These are phyloP conservation scores for Aspergillus sp. DNA, from an alignment of 2,329 filamentous ascomycete genomes.

Conservation along the genomic window DNA sequence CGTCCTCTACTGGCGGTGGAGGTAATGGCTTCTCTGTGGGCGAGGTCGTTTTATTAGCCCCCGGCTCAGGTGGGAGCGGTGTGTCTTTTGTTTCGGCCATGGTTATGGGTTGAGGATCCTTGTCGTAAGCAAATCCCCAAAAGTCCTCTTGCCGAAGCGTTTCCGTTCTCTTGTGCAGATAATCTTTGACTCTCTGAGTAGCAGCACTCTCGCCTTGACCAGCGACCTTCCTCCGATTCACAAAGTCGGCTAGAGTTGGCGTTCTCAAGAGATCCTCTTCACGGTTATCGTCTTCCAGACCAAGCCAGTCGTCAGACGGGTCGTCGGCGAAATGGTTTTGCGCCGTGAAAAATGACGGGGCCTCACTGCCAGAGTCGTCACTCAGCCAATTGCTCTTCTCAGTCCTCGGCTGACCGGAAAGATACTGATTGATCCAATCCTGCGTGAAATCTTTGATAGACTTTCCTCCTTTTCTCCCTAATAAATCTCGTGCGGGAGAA, in stretches of 20 bases:
- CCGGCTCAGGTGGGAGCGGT: conserved; percentile 14
- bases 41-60: conserved; percentile 15
- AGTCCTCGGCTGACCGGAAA: conserved; percentile 63
- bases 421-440: conserved; percentile 81
- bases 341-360: conserved; percentile 55
- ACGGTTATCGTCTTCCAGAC: conserved; percentile 33
- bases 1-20: conserved; percentile 24
- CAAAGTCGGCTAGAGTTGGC: conserved; percentile 34
- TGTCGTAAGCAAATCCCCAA: conserved; percentile 42
- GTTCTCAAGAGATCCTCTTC: conserved; percentile 37
- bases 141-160: conserved; percentile 42
- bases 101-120: conserved; percentile 26
- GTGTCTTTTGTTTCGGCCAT: conserved; percentile 29
- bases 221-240: conserved; percentile 17
- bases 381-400: conserved; percentile 80
- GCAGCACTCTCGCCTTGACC: conserved; percentile 11
- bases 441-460: conserved; percentile 61
- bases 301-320: conserved; percentile 32
- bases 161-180: conserved; percentile 33
- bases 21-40: conserved; percentile 38
- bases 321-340: conserved; percentile 38
- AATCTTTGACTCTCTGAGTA: conserved; percentile 28
- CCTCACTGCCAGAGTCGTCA: conserved; percentile 70
- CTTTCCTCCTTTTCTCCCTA: conserved; percentile 23
- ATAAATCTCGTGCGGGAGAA: conserved; percentile 18